Base-by-base conservation (phyloP, 345 rosid species). In the Aethionema arabicum region DNA sequence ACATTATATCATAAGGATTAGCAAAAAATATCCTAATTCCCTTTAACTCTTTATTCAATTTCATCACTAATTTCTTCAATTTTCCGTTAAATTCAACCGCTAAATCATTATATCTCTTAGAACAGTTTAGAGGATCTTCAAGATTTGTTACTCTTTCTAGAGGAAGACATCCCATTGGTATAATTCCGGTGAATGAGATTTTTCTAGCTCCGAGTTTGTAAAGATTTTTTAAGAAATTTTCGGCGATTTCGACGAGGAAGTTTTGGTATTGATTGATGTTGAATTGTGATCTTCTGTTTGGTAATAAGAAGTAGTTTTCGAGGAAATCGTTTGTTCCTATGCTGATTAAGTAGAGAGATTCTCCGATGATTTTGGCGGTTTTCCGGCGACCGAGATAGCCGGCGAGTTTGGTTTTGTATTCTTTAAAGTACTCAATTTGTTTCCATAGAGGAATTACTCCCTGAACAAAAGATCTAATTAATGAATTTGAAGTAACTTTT, bases 131-230 rank as follows among this genome's bases (percentile, higher is more conserved):
- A 38, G 76, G 77, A 27, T 56, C 71, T 11, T 69, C 21, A 6
- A 74, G 27, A 54, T 85, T 80, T 3, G 77, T 65, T 14, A 79
- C 60, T 66, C 88, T 76, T 70, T 82, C 80, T 16, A 76, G 16
- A 5, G 88, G 91, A 57, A 85, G 35, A 66, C 91, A 82, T 13
- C 88, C 91, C 80, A 85, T 85, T 2, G 88, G 88, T 1, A 88
- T 78, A n/a, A 79, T 67, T 29, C 91, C 91, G 4, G 82, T 76
- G 14, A 82, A 71, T 12, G 85, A 75, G 55, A 85, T 59, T 66
- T 75, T 85, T 6, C 88, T 66, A 38, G 81, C 85, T n/a, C 91
- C 91, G 0, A 85, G 81, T 31, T 45, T 52, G 63, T 82, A 80
- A 42, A 85, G 74, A 43, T 78, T 73, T 65, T 33, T 69, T 12